A percentile compares a stretch with the other conserved stretches of the same genome.
Conservation (phyloP, 1,284 basidiomycete species). For the Ustilago xerochloae region DNA sequence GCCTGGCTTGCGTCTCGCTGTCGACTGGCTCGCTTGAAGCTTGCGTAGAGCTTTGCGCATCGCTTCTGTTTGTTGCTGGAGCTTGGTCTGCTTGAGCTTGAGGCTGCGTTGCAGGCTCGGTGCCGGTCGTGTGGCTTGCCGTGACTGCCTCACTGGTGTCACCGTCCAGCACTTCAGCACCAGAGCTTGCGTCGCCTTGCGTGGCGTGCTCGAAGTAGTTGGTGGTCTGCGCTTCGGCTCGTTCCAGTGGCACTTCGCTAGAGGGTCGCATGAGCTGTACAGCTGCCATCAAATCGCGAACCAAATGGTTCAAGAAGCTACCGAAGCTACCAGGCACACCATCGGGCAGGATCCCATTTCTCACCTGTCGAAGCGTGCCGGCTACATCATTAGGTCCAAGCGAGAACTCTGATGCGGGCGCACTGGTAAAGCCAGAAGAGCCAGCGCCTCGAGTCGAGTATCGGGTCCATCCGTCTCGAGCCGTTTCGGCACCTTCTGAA, state of each 20-base stretch:
- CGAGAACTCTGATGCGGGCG: slow-evolving; percentile 24
- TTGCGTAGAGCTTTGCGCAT: not conserved
- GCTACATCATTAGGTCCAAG: slow-evolving; percentile 46
- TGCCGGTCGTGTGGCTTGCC: not conserved
- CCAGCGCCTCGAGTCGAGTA: not conserved
- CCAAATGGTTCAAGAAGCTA: slow-evolving; percentile 57
- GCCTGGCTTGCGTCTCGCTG: slow-evolving; percentile 35
- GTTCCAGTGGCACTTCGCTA: slow-evolving; percentile 12
- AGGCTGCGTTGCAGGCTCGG: not conserved
- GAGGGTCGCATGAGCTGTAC: slow-evolving; percentile 47
- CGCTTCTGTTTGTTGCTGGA: not conserved
- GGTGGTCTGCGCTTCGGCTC: slow-evolving; percentile 16
- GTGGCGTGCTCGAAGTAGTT: slow-evolving; percentile 41
- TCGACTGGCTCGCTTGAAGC: slow-evolving; percentile 1
- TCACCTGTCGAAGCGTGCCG: slow-evolving; percentile 46
- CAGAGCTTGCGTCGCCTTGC: slow-evolving; percentile 16
- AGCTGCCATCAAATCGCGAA: slow-evolving; percentile 55
- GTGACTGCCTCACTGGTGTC: slow-evolving; percentile 9
- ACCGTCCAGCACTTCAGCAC: slow-evolving; percentile 38
- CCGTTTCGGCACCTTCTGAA: not conserved
- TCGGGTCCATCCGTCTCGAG: slow-evolving; percentile 8
- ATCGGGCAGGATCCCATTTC: slow-evolving; percentile 47
- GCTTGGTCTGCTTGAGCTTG: not conserved
- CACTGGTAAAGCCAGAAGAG: not conserved
- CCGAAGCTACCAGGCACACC: slow-evolving; percentile 60